These are phyloP conservation scores for Cylindrotheca fusiformis DNA, from an alignment of 108 stramenopile species.

Conservation along the genomic window DNA sequence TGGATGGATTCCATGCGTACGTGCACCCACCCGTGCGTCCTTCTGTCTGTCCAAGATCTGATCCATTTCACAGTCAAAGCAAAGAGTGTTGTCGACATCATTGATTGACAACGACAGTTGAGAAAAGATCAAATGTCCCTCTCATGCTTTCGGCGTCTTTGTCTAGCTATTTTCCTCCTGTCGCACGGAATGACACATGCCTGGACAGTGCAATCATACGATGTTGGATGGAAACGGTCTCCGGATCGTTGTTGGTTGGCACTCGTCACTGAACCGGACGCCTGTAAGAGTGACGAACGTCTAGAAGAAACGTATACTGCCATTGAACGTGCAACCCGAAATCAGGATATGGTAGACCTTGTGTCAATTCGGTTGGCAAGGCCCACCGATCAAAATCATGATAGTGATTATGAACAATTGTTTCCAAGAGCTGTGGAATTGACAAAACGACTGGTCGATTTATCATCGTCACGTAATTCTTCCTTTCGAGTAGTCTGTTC, in stretches of 20 bases:
- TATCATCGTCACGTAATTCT: neutral
- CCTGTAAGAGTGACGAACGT: slow-evolving; percentile 45
- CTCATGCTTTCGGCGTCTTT: too few species aligned
- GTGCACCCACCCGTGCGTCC: too few species aligned
- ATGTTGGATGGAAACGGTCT: too few species aligned
- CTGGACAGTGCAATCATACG: too few species aligned
- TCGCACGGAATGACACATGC: too few species aligned
- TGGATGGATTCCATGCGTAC: too few species aligned
- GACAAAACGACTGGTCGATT: slow-evolving; percentile 34
- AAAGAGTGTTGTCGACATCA: too few species aligned
- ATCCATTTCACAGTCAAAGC: too few species aligned
- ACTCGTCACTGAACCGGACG: slow-evolving; percentile 74
- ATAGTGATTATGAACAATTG: slow-evolving; percentile 4
- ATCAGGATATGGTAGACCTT: slow-evolving; percentile 34
- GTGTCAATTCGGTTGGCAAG: slow-evolving; percentile 52
- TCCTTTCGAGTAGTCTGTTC: slow-evolving; percentile 55
- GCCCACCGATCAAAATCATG: slow-evolving; percentile 7
- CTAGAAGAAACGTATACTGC: slow-evolving; percentile 48
- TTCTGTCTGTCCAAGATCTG: too few species aligned
- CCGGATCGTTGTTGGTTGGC: slow-evolving; percentile 48
- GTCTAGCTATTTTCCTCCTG: too few species aligned
- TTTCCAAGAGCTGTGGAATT: slow-evolving; percentile 19
- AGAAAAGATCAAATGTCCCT: too few species aligned
- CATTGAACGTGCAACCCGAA: slow-evolving; percentile 35
- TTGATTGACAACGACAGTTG: too few species aligned